phyloP scores from a whole-genome alignment of 164 flowering plant genomes.

The Pachysandra terminalis region DNA sequence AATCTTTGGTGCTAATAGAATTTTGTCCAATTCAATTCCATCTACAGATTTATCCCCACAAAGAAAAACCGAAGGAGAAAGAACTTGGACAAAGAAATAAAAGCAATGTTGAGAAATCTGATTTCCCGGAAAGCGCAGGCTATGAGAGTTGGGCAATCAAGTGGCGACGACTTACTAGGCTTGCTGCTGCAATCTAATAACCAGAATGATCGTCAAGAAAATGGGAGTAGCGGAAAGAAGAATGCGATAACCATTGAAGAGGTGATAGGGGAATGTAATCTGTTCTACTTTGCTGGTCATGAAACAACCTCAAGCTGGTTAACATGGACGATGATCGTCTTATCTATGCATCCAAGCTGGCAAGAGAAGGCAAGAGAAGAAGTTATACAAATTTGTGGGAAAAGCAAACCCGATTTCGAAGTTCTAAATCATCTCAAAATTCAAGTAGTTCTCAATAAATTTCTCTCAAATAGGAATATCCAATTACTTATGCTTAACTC shows the following conservation, averaged over 20 bases:
- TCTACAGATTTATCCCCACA: constrained; percentile 35
- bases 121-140: constrained; percentile 20
- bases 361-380: constrained; percentile 28
- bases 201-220: constrained; percentile 6
- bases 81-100: constrained; percentile 23
- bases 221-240: constrained; percentile 2
- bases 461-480: background rate
- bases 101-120: constrained; percentile 14
- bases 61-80: constrained; percentile 33
- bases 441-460: constrained; percentile 10
- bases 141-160: constrained; percentile 14
- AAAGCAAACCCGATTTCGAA: constrained; percentile 18
- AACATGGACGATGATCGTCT: constrained; percentile 22
- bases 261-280: constrained; percentile 13
- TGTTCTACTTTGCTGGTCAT: constrained; percentile 21
- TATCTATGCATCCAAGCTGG: constrained; percentile 27
- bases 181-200: constrained; percentile 27
- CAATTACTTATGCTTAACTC: background rate
- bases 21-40: too few species aligned
- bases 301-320: constrained; percentile 23
- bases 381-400: constrained; percentile 19
- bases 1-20: too few species aligned
- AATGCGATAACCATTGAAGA: constrained; percentile 5
- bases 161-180: constrained; percentile 28
- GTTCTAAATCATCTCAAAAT: constrained; percentile 23